Evolutionary conservation across 1,139 yeast species (phyloP), one percentile per base, ranked within the genome.

Genomic region (Diutina sp.): DNA sequence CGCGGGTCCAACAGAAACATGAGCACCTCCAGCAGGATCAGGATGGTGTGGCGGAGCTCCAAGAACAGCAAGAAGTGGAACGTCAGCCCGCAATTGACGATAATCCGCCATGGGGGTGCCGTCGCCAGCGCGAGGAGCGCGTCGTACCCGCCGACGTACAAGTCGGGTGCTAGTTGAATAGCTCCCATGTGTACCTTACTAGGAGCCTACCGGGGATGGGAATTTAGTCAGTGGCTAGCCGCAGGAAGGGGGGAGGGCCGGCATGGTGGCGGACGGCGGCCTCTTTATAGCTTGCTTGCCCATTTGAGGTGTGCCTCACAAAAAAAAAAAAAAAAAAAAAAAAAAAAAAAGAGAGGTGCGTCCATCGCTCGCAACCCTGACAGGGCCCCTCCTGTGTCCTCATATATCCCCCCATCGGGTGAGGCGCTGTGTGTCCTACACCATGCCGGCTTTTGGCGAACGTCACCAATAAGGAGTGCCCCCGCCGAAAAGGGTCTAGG

Each of bases 61-160:
- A 72, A 60, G n/a, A 63, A 60, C 29, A 61, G 58, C 55, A 72
- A 62, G 58, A 76, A 76, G 38, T 62, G 63, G 57, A 64, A 60
- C 0, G 79, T 74, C 30, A 72, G 65, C 2, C 73, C 70, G 59
- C 79, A 76, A 62, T 74, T 76, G 58, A 76, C 69, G 48, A 76
- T 66, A 29, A 76, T 71, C 62, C 75, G 74, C 44, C 57, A 73
- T 68, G 57, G 72, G 18, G 55, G 41, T 5, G 32, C 51, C 55
- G n/a, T 50, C n/a, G 30, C 29, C 21, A 25, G 56, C 38, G 56
- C 48, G 32, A 56, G 59, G 51, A 60, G 55, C 9, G 59, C 52
- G 16, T 35, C 46, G 48, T 56, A 60, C 25, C 58, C 56, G 11
- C 60, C 60, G 28, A 60, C 35, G 46, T 38, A 56, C 21, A 60